Evolutionary conservation across 805 yeast genomes (phyloP).

Genomic region (Blastobotrys parvus): DNA sequence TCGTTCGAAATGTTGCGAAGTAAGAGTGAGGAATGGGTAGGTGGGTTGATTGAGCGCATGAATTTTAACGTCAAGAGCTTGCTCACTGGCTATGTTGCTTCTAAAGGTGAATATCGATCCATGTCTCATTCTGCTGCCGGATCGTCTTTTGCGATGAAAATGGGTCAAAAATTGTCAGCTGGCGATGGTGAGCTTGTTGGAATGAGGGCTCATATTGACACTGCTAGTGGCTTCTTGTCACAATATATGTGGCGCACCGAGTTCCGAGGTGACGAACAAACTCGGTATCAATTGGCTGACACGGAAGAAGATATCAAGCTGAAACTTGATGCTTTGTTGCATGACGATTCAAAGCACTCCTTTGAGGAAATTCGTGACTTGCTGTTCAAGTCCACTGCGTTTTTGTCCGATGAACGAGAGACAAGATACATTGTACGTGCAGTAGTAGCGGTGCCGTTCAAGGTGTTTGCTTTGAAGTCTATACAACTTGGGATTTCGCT

Average conservation of each 20-base stretch:
- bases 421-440: conserved; percentile 17
- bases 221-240: conserved; percentile 65
- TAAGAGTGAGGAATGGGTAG: conserved; percentile 62
- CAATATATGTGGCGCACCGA: conserved; percentile 67
- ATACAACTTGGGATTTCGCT: conserved; percentile 61
- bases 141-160: conserved; percentile 80
- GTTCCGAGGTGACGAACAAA: conserved; percentile 12
- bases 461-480: conserved; percentile 47
- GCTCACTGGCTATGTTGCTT: conserved; percentile 67
- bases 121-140: conserved; percentile 58
- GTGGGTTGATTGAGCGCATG: conserved; percentile 46
- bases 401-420: conserved; percentile 16
- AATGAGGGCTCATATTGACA: conserved; percentile 32
- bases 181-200: conserved; percentile 58
- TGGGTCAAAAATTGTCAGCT: conserved; percentile 69
- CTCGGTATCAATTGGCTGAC: conserved; percentile 1
- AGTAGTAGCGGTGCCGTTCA: conserved; percentile 52
- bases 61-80: conserved; percentile 70
- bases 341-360: conserved; percentile 16
- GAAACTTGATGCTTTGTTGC: conserved; percentile 18
- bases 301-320: conserved; percentile 21
- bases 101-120: conserved; percentile 30
- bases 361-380: conserved; percentile 21
- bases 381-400: conserved; percentile 32
- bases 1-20: conserved; percentile 54